Evolutionary conservation across 192 early-diverging fungal species (phyloP).

Genomic region (Entophlyctis helioformis): DNA sequence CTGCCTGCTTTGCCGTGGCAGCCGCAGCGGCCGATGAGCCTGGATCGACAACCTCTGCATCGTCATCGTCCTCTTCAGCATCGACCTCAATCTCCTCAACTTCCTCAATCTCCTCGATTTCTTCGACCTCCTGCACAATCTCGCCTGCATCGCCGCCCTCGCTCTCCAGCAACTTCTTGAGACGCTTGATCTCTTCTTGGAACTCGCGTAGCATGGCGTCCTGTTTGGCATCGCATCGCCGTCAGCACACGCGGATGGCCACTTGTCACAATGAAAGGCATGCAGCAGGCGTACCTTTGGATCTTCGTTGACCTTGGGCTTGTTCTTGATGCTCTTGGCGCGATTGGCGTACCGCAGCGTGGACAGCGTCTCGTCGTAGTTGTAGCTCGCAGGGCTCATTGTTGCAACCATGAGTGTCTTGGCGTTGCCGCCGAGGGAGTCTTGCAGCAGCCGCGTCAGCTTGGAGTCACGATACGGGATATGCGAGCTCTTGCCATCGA

Average conservation of each 20-base stretch:
- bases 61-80: too few species aligned
- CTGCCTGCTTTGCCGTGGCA: too few species aligned
- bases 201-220: constrained; percentile 56
- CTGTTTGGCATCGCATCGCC: too few species aligned
- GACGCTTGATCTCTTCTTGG: constrained; percentile 52
- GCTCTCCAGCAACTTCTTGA: constrained; percentile 41
- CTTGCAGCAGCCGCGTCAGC: constrained; percentile 44
- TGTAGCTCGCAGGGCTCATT: constrained; percentile 24
- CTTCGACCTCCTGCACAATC: constrained; percentile 30
- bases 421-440: constrained; percentile 42
- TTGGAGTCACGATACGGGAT: constrained; percentile 88
- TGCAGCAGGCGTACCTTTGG: constrained; percentile 27
- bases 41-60: constrained; percentile 11
- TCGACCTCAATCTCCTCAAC: constrained; percentile 31
- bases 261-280: too few species aligned
- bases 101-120: constrained; percentile 41
- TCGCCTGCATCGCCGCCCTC: constrained; percentile 26
- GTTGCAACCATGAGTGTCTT: constrained; percentile 46
- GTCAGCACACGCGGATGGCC: too few species aligned
- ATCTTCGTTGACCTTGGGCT: constrained; percentile 85
- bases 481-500: constrained; percentile 41
- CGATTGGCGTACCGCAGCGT: constrained; percentile 85
- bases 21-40: too few species aligned
- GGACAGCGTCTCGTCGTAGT: constrained; percentile 32
- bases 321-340: constrained; percentile 84